A percentile compares a stretch with the other conserved stretches of the same genome.
Evolutionary conservation across 768 basidiomycete genomes (phyloP).

Genomic region (Nevesoporus exiguus): DNA sequence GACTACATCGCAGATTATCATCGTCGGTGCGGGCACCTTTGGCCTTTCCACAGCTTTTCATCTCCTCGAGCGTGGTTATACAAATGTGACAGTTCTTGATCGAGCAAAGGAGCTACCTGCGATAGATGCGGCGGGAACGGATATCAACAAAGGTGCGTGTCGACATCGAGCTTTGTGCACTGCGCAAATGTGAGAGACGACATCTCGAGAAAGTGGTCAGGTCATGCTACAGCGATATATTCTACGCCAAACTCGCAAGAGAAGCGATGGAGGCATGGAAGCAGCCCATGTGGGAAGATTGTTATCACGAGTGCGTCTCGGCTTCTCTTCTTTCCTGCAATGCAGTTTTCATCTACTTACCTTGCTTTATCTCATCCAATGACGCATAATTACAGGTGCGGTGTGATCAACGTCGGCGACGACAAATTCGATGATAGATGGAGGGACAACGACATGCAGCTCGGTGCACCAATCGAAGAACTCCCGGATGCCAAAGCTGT

Average conservation of each 20-base stretch:
- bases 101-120: conserved; percentile 68
- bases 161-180: background rate
- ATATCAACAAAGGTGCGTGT: conserved; percentile 39
- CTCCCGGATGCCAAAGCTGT: conserved; percentile 16
- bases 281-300: conserved; percentile 61
- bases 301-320: conserved; percentile 74
- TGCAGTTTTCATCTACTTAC: background rate
- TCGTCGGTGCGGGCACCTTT: conserved; percentile 83
- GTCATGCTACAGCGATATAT: conserved; percentile 65
- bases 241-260: conserved; percentile 67
- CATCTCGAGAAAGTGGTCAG: conserved; percentile 55
- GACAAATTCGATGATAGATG: conserved; percentile 48
- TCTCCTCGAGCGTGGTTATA: conserved; percentile 67
- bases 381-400: conserved; percentile 15
- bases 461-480: conserved; percentile 49
- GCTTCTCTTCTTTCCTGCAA: background rate
- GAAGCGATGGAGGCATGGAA: conserved; percentile 81
- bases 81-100: conserved; percentile 72
- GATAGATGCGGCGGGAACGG: conserved; percentile 72
- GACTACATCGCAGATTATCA: conserved; percentile 37
- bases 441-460: conserved; percentile 57
- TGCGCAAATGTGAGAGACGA: background rate
- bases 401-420: conserved; percentile 24
- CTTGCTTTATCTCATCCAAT: background rate
- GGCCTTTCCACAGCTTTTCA: conserved; percentile 85